Conservation (phyloP, 192 early-diverging fungal genomes). For the Podila horticola region DNA sequence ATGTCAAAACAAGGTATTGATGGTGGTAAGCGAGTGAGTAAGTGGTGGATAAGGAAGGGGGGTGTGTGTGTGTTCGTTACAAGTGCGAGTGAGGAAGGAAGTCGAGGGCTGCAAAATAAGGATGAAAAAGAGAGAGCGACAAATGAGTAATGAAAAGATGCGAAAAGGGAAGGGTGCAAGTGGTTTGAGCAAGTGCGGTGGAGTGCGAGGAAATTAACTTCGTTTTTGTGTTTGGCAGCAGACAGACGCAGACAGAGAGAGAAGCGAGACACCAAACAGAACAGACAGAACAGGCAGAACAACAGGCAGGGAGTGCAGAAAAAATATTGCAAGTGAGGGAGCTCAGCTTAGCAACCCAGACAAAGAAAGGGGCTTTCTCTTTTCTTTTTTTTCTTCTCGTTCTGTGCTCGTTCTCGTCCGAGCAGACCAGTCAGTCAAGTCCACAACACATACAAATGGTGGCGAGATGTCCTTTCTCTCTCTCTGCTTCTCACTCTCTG, state of each 20-base stretch:
- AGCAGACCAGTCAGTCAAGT: too few species aligned
- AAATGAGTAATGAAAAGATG: background rate
- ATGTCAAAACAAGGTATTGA: too few species aligned
- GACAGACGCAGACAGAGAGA: too few species aligned
- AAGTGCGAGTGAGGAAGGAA: too few species aligned
- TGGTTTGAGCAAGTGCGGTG: background rate
- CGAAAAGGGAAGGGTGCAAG: background rate
- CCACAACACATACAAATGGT: too few species aligned
- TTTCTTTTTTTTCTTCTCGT: background rate
- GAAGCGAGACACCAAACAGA: background rate
- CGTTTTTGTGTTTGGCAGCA: too few species aligned
- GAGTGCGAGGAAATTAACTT: background rate
- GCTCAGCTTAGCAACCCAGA: background rate
- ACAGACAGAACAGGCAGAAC: background rate
- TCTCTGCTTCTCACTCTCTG: too few species aligned
- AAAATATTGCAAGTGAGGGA: background rate
- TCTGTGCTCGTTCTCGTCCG: too few species aligned
- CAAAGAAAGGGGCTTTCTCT: background rate
- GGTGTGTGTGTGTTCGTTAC: background rate
- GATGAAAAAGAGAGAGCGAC: background rate
- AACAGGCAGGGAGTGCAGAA: constrained; percentile 1
- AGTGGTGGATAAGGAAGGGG: background rate
- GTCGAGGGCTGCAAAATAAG: background rate
- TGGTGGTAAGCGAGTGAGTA: too few species aligned
- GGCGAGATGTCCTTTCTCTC: too few species aligned